Conservation (phyloP, 306 rosid genomes). For the Cicer yamashitae region DNA sequence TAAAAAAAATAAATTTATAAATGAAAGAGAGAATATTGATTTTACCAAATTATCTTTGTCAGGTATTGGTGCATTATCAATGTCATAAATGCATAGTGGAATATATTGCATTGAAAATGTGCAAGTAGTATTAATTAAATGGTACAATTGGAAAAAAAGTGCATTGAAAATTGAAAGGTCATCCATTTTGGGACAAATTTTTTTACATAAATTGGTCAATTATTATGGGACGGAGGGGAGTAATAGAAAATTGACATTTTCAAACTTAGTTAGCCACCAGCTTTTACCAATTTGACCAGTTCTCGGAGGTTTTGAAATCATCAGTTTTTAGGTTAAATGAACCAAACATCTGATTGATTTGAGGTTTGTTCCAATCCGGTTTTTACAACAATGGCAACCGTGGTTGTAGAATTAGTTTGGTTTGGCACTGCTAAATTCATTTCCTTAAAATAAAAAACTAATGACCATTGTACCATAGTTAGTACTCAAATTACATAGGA, state of each 20-base stretch:
- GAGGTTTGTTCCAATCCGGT: neutral
- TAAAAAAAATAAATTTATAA: too few species aligned
- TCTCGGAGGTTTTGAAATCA: neutral
- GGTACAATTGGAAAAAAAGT: too few species aligned
- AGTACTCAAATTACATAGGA: neutral
- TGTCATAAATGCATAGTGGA: too few species aligned
- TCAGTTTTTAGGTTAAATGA: neutral
- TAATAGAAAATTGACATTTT: neutral
- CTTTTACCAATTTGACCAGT: neutral
- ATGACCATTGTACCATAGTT: neutral
- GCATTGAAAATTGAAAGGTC: too few species aligned
- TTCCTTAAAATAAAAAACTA: constrained; percentile 17
- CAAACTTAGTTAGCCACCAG: neutral
- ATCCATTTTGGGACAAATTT: too few species aligned
- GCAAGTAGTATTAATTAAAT: too few species aligned
- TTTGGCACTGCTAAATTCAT: constrained; percentile 5
- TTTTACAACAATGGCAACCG: neutral
- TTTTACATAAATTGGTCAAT: too few species aligned
- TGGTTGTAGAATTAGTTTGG: constrained; percentile 15
- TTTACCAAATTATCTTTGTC: too few species aligned
- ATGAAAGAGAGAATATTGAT: too few species aligned
- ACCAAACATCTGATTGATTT: neutral
- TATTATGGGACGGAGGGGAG: too few species aligned
- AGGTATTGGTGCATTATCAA: too few species aligned
- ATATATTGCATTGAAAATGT: too few species aligned